These are phyloP conservation scores for Pisolithus microcarpus DNA, from an alignment of 768 basidiomycete species.

Conservation along the genomic window DNA sequence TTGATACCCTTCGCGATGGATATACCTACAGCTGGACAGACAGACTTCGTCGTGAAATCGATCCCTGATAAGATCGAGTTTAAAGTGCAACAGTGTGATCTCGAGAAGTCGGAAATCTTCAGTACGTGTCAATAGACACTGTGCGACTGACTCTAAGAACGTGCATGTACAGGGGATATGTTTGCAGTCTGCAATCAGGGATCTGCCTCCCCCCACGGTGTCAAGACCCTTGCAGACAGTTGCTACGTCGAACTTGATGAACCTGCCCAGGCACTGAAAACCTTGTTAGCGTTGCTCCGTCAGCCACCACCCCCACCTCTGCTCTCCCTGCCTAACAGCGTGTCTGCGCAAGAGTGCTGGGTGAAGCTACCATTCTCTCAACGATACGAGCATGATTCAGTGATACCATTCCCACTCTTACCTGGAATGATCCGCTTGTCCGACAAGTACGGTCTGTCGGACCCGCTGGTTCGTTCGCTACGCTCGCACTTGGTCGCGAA, in stretches of 20 bases:
- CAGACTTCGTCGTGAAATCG: constrained; percentile 54
- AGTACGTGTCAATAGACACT: constrained; percentile 35
- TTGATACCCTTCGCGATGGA: not conserved
- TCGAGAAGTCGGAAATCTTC: constrained; percentile 56
- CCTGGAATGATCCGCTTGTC: constrained; percentile 47
- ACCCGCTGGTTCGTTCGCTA: constrained; percentile 36
- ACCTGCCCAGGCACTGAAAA: constrained; percentile 36
- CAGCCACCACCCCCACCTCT: constrained; percentile 43
- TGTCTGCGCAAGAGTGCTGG: constrained; percentile 16
- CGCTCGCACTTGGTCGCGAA: constrained; percentile 49
- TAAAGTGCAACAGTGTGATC: constrained; percentile 40
- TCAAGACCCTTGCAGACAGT: not conserved
- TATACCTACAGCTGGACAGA: constrained; percentile 35
- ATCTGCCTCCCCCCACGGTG: constrained; percentile 1
- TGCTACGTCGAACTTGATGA: constrained; percentile 44
- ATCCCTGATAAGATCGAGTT: constrained; percentile 45
- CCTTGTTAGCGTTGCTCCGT: constrained; percentile 53
- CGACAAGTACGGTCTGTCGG: constrained; percentile 60
- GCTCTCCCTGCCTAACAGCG: constrained; percentile 18
- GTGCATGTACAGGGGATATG: constrained; percentile 49
- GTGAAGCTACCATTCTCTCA: constrained; percentile 26
- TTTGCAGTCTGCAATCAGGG: constrained; percentile 49
- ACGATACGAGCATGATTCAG: constrained; percentile 29
- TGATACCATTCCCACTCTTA: constrained; percentile 63
- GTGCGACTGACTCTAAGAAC: constrained; percentile 4